Percentiles rank a stretch among this genome's conserved stretches.
Evolutionary conservation across 768 basidiomycete species (phyloP).

Genomic region (Pulveroboletus sp.): DNA sequence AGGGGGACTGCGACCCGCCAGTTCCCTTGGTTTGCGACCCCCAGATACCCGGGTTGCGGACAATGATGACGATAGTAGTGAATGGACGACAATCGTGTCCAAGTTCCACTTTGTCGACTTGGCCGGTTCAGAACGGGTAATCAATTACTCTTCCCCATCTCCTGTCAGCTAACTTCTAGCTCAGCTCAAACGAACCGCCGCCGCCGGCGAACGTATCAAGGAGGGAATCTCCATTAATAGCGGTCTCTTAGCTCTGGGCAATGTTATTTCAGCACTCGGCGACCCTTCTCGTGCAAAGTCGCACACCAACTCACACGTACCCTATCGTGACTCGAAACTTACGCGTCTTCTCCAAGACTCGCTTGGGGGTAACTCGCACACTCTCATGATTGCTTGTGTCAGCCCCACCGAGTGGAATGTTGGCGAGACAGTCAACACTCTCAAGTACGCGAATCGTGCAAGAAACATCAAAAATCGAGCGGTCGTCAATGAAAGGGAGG

Average conservation of each 20-base stretch:
- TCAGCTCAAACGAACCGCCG: conserved; percentile 93
- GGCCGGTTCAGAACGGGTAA: conserved; percentile 91
- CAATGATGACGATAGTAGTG: conserved; percentile 64
- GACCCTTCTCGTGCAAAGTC: conserved; percentile 88
- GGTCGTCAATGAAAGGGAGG: conserved; percentile 89
- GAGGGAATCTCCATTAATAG: conserved; percentile 99
- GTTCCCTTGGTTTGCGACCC: conserved; percentile 70
- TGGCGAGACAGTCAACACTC: conserved; percentile 88
- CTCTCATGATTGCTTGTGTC: conserved; percentile 98
- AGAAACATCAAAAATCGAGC: conserved; percentile 96
- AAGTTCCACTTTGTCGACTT: conserved; percentile 99
- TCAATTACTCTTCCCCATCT: conserved; percentile 13
- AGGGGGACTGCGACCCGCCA: conserved; percentile 66
- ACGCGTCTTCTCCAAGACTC: conserved; percentile 80
- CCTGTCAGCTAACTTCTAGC: conserved; percentile 18
- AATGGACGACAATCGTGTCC: conserved; percentile 87
- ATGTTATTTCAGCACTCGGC: conserved; percentile 96
- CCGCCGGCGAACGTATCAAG: conserved; percentile 93
- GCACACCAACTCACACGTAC: conserved; percentile 83
- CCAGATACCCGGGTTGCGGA: conserved; percentile 40
- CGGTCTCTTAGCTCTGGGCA: conserved; percentile 92
- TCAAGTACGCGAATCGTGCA: conserved; percentile 97
- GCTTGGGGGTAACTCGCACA: conserved; percentile 95
- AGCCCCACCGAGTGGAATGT: conserved; percentile 96
- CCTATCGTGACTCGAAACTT: conserved; percentile 98